A percentile compares a stretch with the other conserved stretches of the same genome.
phyloP scores from a whole-genome alignment of 371 early-diverging fungal genomes.

The Sporodiniella umbellata region DNA sequence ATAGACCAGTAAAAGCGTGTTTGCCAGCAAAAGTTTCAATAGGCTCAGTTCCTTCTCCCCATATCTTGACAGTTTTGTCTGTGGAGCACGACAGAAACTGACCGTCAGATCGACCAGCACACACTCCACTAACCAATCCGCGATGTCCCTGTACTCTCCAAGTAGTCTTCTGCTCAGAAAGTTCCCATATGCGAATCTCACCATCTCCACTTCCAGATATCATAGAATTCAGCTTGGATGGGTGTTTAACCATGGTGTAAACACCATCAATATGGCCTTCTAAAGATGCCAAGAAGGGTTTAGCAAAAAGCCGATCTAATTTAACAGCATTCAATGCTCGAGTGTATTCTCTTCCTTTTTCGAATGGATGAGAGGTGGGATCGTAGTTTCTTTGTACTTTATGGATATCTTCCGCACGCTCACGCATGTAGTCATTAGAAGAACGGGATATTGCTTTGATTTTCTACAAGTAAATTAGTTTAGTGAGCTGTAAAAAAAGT shows the following conservation, averaged over 20 bases:
- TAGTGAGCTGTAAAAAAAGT: too few species aligned
- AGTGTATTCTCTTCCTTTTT: constrained; percentile 95
- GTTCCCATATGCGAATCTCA: constrained; percentile 83
- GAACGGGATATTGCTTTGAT: constrained; percentile 87
- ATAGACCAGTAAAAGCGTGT: constrained; percentile 73
- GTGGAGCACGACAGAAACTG: constrained; percentile 83
- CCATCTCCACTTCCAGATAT: constrained; percentile 95
- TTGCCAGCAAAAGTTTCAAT: constrained; percentile 76
- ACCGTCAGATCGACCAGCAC: constrained; percentile 60
- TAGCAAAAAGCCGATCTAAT: constrained; percentile 96
- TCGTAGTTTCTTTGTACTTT: constrained; percentile 91
- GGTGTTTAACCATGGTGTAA: constrained; percentile 91
- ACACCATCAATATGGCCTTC: constrained; percentile 97
- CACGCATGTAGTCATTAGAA: constrained; percentile 76
- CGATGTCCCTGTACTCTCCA: constrained; percentile 81
- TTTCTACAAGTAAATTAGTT: too few species aligned
- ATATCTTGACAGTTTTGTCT: constrained; percentile 87
- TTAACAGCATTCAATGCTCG: constrained; percentile 96
- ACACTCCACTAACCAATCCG: constrained; percentile 80
- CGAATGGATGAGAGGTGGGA: constrained; percentile 92
- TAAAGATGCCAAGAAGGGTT: constrained; percentile 94
- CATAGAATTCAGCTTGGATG: constrained; percentile 73
- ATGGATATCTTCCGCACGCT: constrained; percentile 84
- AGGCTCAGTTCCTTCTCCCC: constrained; percentile 62
- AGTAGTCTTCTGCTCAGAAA: constrained; percentile 64